Conservation (phyloP, 495 filamentous ascomycete genomes). For the Aeminium ludgeri region DNA sequence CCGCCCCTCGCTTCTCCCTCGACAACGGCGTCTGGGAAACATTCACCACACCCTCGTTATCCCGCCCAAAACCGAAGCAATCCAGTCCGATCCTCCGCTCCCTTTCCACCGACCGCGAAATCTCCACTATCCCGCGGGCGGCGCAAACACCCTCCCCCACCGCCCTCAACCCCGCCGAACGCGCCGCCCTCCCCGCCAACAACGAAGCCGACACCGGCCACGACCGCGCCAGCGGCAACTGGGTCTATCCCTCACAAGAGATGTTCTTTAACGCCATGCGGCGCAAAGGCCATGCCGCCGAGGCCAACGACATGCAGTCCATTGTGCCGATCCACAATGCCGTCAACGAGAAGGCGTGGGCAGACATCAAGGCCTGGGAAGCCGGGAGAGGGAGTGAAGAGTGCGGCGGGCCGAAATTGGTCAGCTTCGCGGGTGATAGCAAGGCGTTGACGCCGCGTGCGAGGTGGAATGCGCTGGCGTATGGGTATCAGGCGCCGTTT, state of each 20-base stretch:
- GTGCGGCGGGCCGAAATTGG: conserved; percentile 70
- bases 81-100: conserved; percentile 14
- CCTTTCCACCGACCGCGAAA: conserved; percentile 44
- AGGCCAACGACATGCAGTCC: conserved; percentile 57
- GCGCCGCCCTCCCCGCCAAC: conserved; percentile 40
- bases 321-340: conserved; percentile 98
- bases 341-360: conserved; percentile 39
- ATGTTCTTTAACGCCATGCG: conserved; percentile 94
- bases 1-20: conserved; percentile 4
- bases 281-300: conserved; percentile 50
- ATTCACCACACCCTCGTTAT: conserved; percentile 10
- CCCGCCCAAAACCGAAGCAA: conserved; percentile 15
- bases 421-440: conserved; percentile 59
- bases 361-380: conserved; percentile 53
- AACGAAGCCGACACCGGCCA: conserved; percentile 53
- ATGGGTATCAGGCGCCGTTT: conserved; percentile 75
- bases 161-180: conserved; percentile 63
- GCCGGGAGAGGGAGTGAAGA: conserved; percentile 38
- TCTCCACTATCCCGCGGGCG: conserved; percentile 67
- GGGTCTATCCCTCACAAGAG: conserved; percentile 90
- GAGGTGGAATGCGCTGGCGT: conserved; percentile 54
- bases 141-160: conserved; percentile 18
- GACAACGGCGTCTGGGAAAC: conserved; percentile 3
- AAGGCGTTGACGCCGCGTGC: conserved; percentile 59
- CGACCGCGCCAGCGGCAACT: conserved; percentile 55